These are phyloP conservation scores for Amaranthus cruentus DNA, from an alignment of 148 eudicot genomes.

Conservation along the genomic window DNA sequence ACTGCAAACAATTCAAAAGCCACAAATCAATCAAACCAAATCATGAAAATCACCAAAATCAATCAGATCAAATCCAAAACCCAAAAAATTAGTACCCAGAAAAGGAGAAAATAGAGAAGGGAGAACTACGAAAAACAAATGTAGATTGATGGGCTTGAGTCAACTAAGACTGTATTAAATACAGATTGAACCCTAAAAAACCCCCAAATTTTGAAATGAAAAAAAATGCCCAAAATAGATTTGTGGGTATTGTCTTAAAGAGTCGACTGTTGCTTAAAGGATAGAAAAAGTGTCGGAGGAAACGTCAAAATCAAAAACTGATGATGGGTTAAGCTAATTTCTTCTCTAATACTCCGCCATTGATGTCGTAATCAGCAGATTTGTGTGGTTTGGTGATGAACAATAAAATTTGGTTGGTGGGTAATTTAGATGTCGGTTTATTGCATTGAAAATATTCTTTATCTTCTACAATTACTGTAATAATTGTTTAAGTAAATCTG, in stretches of 20 bases:
- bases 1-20: constrained; percentile 1
- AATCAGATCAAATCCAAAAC: constrained; percentile 22
- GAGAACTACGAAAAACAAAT: neutral
- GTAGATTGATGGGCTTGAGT: neutral
- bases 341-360: constrained; percentile 23
- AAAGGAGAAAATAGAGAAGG: neutral
- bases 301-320: constrained; percentile 21
- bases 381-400: constrained; percentile 7
- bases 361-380: constrained; percentile 10
- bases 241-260: constrained; percentile 1
- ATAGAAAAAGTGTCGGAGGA: constrained; percentile 24
- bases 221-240: constrained; percentile 15
- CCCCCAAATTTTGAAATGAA: neutral
- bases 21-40: constrained; percentile 1
- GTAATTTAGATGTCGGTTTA: neutral
- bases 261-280: constrained; percentile 41
- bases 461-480: no score
- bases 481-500: no score
- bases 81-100: neutral
- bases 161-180: constrained; percentile 23
- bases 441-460: no score
- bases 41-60: neutral
- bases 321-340: neutral
- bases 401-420: constrained; percentile 10
- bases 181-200: constrained; percentile 23